Percentiles rank a stretch among this genome's conserved stretches.
Conservation (phyloP, 2,329 filamentous ascomycete genomes). For the Cytospora piceicola region DNA sequence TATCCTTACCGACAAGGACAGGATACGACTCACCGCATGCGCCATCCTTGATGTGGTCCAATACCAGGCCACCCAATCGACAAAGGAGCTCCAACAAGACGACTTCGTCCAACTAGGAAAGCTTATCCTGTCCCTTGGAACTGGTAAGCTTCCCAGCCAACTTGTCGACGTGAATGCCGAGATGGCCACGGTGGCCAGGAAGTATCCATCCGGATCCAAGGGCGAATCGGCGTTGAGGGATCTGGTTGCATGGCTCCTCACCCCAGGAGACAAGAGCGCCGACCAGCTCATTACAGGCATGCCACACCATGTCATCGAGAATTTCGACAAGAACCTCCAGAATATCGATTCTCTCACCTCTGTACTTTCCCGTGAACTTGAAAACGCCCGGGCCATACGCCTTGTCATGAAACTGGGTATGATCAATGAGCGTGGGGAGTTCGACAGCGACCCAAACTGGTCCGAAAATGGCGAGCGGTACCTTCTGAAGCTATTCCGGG, state of each 20-base stretch:
- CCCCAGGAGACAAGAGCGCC: slow-evolving; percentile 70
- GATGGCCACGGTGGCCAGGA: slow-evolving; percentile 25
- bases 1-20: slow-evolving; percentile 86
- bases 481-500: slow-evolving; percentile 90
- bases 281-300: slow-evolving; percentile 81
- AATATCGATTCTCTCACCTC: slow-evolving; percentile 74
- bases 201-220: slow-evolving; percentile 28
- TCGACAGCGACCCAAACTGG: slow-evolving; percentile 78
- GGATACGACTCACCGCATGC: slow-evolving; percentile 85
- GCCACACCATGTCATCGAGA: slow-evolving; percentile 72
- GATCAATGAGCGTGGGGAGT: slow-evolving; percentile 88
- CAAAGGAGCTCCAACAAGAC: slow-evolving; percentile 81
- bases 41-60: slow-evolving; percentile 88
- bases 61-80: slow-evolving; percentile 69
- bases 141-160: slow-evolving; percentile 61
- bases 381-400: slow-evolving; percentile 85
- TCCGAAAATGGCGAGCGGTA: slow-evolving; percentile 92
- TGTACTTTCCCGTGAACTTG: slow-evolving; percentile 78
- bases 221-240: slow-evolving; percentile 66
- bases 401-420: slow-evolving; percentile 80
- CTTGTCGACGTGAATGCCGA: slow-evolving; percentile 64
- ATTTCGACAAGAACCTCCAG: slow-evolving; percentile 80
- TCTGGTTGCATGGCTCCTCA: slow-evolving; percentile 80
- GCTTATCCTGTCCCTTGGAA: slow-evolving; percentile 80
- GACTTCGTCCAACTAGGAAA: slow-evolving; percentile 85